A percentile compares a stretch with the other conserved stretches of the same genome.
Evolutionary conservation across 2,329 filamentous ascomycete genomes (phyloP).

Genomic region (Cladosporium halotolerans): DNA sequence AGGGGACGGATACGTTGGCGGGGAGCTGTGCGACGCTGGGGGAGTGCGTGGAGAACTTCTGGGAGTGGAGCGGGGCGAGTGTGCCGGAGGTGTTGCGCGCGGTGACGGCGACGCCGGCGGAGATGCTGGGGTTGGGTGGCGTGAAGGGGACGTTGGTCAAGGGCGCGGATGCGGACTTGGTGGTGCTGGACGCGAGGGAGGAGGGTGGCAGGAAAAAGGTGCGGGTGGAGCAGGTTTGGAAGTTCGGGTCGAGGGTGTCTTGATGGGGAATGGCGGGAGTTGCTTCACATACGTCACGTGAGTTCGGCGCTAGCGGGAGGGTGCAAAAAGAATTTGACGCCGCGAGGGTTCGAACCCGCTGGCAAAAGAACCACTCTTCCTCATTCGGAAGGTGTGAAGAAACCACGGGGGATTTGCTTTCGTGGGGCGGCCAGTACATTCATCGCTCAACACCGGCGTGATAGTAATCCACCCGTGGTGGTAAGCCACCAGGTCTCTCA

Average conservation of each 20-base stretch:
- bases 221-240: slow-evolving; percentile 71
- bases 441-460: no score
- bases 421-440: no score
- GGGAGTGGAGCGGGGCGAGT: slow-evolving; percentile 63
- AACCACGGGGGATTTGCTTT: no score
- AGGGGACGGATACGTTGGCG: slow-evolving; percentile 73
- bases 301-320: no score
- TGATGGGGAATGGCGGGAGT: background rate
- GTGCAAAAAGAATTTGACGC: no score
- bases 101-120: slow-evolving; percentile 70
- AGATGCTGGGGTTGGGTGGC: slow-evolving; percentile 63
- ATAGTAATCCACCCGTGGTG: no score
- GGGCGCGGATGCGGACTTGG: slow-evolving; percentile 50
- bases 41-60: slow-evolving; percentile 76
- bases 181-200: slow-evolving; percentile 53
- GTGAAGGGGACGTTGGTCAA: slow-evolving; percentile 55
- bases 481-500: no score
- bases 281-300: no score
- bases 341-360: no score
- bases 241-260: slow-evolving; percentile 58
- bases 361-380: no score
- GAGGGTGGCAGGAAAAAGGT: slow-evolving; percentile 46
- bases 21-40: slow-evolving; percentile 53
- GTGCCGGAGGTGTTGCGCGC: slow-evolving; percentile 64
- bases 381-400: no score